A percentile compares a stretch with the other conserved stretches of the same genome.
Evolutionary conservation across 768 basidiomycete genomes (phyloP).

Genomic region (Trametes sanguinea): DNA sequence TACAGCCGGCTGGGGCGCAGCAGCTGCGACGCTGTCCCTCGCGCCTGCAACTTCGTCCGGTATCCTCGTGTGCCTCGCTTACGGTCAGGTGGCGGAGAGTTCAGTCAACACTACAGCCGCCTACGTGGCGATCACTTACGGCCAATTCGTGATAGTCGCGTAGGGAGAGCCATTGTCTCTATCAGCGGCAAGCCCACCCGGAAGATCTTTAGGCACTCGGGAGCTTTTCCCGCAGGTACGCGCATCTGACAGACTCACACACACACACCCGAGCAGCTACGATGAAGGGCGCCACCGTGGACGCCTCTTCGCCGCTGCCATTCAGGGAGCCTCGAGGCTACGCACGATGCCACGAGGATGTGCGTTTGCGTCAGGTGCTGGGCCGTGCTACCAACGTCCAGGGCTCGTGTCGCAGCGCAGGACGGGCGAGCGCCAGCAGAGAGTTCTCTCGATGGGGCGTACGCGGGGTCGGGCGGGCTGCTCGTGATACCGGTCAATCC

Average conservation of each 20-base stretch:
- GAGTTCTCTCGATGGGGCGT: neutral
- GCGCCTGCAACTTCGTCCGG: neutral
- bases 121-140: conserved; percentile 1
- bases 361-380: conserved; percentile 1
- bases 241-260: neutral
- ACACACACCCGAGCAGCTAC: conserved; percentile 8
- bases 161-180: neutral
- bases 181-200: neutral
- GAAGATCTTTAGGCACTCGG: conserved; percentile 6
- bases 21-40: neutral
- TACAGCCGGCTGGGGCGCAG: too few species aligned
- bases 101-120: conserved; percentile 1
- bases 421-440: neutral
- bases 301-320: neutral
- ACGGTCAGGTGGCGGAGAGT: conserved; percentile 10
- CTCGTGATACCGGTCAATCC: conserved; percentile 10
- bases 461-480: conserved; percentile 10
- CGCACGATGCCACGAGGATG: neutral
- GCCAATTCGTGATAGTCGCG: neutral
- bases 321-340: neutral
- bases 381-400: neutral
- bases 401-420: neutral
- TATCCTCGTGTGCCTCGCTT: conserved; percentile 11
- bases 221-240: neutral
- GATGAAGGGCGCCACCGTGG: conserved; percentile 10